Evolutionary conservation across 1,139 yeast species (phyloP), one percentile per base, ranked within the genome.

Genomic region (Protomyces lactucae-debilis): DNA sequence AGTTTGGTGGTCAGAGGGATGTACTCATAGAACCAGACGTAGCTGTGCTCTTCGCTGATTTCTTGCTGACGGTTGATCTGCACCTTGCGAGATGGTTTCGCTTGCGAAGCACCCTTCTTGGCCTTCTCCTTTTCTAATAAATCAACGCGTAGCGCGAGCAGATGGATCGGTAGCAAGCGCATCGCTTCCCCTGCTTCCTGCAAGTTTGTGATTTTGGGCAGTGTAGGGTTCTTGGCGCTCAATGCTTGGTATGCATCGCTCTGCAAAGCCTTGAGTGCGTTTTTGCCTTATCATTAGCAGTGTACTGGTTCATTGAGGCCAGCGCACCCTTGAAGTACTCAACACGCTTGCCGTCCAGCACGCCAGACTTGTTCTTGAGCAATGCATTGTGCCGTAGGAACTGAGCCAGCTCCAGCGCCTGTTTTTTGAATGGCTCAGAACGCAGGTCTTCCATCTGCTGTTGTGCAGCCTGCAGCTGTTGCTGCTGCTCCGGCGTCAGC

Each of bases 1-100:
- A 74, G 84, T 70, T 80, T 90, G 76, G 76, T 78, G 60, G 64
- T 51, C 18, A 89, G 82, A 68, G 88, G 88, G 60, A 91, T 90
- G 66, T 92, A 90, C 68, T 83, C 84, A 76, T 85, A 91, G 66
- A 84, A 80, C 99, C 99, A 93, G 57, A 86, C 85, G 73, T 83
- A 89, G 76, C 93, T 92, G 70, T 85, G 85, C 73, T 92, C 88
- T n/a, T 88, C 87, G 54, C 79, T 81, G 70, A 91, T 78, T 23
- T 82, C 83, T 43, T 96, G 97, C 73, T 86, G 86, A 43, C 83
- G 84, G 12, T 82, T 75, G 55, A 87, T 80, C 67, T 82, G 80
- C 68, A 92, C 78, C 21, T 88, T 57, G 14, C 59, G 85, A 12
- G 63, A 32, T 3, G 63, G 63, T 48, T 52, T 59, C 18, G 63